phyloP scores from a whole-genome alignment of 768 basidiomycete genomes.

The Trametes gibbosa region DNA sequence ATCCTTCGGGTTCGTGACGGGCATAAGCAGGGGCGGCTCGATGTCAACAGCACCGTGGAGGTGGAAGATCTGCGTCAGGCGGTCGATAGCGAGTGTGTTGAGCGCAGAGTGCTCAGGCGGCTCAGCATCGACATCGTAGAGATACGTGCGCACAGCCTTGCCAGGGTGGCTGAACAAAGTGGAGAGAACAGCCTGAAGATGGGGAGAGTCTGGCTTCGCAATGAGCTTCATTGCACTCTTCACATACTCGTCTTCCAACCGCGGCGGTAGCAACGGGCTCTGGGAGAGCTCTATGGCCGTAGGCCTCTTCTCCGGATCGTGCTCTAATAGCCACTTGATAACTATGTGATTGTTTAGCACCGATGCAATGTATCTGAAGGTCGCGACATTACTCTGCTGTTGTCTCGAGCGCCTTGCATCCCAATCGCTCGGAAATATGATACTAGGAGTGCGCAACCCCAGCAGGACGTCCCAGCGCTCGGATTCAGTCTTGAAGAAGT shows the following conservation, averaged over 20 bases:
- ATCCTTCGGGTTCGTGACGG: conserved; percentile 56
- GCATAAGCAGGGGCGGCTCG: conserved; percentile 83
- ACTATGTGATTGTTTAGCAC: conserved; percentile 41
- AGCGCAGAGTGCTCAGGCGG: conserved; percentile 68
- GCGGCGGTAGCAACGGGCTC: conserved; percentile 70
- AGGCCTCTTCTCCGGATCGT: conserved; percentile 76
- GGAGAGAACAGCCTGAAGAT: conserved; percentile 74
- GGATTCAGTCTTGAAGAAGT: conserved; percentile 72
- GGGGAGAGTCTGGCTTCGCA: conserved; percentile 79
- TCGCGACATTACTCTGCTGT: conserved; percentile 56
- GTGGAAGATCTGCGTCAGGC: conserved; percentile 72
- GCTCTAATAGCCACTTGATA: conserved; percentile 77
- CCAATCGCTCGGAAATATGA: conserved; percentile 81
- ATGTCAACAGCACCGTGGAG: conserved; percentile 89
- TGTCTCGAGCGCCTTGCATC: conserved; percentile 56
- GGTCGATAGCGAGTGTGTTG: conserved; percentile 74
- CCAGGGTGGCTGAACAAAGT: conserved; percentile 75
- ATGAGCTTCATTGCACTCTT: conserved; percentile 75
- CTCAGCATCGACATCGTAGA: conserved; percentile 73
- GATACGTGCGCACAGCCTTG: conserved; percentile 58
- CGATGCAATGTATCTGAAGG: not conserved
- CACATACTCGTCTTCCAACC: conserved; percentile 84
- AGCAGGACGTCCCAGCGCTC: conserved; percentile 86
- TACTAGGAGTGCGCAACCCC: conserved; percentile 65
- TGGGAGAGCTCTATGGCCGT: conserved; percentile 81